Conservation (phyloP, 345 rosid genomes). For the Sonneratia caseolaris region DNA sequence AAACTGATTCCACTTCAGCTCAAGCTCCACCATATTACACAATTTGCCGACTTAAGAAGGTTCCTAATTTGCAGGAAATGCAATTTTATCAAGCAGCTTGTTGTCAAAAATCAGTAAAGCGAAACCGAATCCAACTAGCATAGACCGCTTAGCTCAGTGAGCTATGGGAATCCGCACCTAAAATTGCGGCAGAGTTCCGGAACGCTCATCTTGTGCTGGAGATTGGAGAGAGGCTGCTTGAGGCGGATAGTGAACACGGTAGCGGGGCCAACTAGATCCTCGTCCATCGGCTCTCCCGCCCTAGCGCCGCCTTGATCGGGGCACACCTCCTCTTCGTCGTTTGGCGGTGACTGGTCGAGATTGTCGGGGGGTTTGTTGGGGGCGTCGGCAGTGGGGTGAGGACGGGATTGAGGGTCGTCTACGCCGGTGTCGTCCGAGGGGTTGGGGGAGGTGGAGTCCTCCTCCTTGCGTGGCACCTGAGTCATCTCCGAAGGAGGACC, state of each 20-base stretch:
- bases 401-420: constrained; percentile 16
- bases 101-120: too few relatives aligned
- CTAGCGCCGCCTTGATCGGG: constrained; percentile 14
- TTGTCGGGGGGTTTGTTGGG: constrained; percentile 16
- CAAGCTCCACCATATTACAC: too few relatives aligned
- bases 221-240: constrained; percentile 74
- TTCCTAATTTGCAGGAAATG: background rate
- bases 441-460: constrained; percentile 50
- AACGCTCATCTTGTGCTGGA: constrained; percentile 51
- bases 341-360: background rate
- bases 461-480: constrained; percentile 11
- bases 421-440: constrained; percentile 68
- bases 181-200: constrained; percentile 37
- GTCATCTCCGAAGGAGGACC: constrained; percentile 25
- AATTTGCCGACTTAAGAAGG: background rate
- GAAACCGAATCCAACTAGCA: too few relatives aligned
- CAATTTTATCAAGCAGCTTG: too few relatives aligned
- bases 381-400: background rate
- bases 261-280: constrained; percentile 66
- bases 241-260: constrained; percentile 82
- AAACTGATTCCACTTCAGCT: too few relatives aligned
- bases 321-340: constrained; percentile 17
- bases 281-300: constrained; percentile 51
- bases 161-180: constrained; percentile 30
- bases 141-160: background rate